Evolutionary conservation across 306 rosid species (phyloP), one percentile per base, ranked within the genome.

Genomic region (Prunus mira): DNA sequence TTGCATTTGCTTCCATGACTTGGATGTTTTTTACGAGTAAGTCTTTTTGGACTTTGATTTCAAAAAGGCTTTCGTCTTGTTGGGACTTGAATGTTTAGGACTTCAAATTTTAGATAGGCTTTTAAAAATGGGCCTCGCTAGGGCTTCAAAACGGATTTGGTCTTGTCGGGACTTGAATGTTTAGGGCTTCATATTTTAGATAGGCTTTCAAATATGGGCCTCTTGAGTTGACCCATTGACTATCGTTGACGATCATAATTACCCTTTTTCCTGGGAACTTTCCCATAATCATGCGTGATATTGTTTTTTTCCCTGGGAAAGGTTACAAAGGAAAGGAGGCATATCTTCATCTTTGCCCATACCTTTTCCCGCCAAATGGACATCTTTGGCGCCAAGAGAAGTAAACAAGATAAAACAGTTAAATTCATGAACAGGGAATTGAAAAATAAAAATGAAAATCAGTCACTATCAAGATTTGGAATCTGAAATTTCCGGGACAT

Each of bases 321-420:
- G 18, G 65, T 27, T 24, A 24, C 2, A 61, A 28, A 66, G 34
- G 58, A 13, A 56, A 61, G 34, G 62, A 73, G 47, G 64, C 64
- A 20, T 28, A 20, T 28, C 18, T 24, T 63, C 54, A 55, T 56
- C 50, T 34, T 32, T 57, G 30, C 71, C 67, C 67, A 56, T 71
- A 72, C 78, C 52, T 60, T 50, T 67, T 50, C 66, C 71, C 19
- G 52, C 70, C 75, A 67, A 77, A 27, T 43, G 5, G 32, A 71
- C 18, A 20, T 43, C 52, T 57, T 73, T 56, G 56, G 41, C 46
- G 20, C 63, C 60, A 52, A 76, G 47, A 76, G 47, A 56, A 15
- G 12, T 20, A 13, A 56, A 66, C 12, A 62, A 28, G 27, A 14
- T 6, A 20, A 51, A 65, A 15, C 41, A 34, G 30, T 32, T 47